These are phyloP conservation scores for Microcos paniculata DNA, from an alignment of 345 rosid species.

Conservation along the genomic window DNA sequence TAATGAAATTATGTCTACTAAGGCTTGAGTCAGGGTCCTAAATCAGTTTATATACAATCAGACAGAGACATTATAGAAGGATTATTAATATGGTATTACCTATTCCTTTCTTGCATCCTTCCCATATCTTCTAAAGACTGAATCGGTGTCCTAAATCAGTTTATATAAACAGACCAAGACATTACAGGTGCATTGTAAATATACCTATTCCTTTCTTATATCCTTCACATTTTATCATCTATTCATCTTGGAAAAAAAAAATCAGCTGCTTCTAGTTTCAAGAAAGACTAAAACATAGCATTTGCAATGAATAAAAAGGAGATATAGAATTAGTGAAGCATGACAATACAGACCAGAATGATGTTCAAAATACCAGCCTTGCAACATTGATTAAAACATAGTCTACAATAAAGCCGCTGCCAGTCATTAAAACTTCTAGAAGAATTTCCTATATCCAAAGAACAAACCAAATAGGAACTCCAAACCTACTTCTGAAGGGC, in stretches of 20 bases:
- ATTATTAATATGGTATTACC: background rate
- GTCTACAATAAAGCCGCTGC: background rate
- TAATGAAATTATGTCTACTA: background rate
- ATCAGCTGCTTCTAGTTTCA: background rate
- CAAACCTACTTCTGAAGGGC: background rate
- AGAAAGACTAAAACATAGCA: background rate
- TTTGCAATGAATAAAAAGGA: background rate
- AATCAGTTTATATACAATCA: background rate
- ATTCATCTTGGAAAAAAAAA: background rate
- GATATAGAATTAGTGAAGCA: background rate
- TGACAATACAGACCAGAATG: background rate
- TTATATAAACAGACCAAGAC: background rate
- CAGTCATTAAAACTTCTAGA: background rate
- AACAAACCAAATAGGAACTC: constrained; percentile 1
- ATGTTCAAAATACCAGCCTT: background rate
- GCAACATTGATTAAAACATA: background rate
- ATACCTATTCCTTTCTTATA: background rate
- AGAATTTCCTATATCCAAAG: background rate
- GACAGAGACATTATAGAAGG: background rate
- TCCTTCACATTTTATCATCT: background rate
- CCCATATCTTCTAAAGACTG: background rate
- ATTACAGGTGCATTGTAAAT: background rate
- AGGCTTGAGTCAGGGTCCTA: background rate
- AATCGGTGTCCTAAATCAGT: background rate
- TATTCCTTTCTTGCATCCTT: background rate